A percentile compares a stretch with the other conserved stretches of the same genome.
Conservation (phyloP, 108 stramenopile species). For the Discostella pseudostelligera region DNA sequence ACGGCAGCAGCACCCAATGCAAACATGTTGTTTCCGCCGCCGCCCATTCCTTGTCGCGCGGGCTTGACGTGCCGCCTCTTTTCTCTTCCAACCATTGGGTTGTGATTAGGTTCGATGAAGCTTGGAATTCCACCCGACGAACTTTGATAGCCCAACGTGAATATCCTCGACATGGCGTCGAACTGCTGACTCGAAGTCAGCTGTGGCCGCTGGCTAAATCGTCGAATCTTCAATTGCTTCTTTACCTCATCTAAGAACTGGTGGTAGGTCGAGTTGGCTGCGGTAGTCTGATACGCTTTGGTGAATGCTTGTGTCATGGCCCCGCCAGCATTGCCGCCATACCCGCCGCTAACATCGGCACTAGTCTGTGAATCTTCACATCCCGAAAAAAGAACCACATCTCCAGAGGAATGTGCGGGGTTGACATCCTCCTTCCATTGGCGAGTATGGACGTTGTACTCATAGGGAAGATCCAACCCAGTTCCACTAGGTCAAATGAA, state of each 20-base stretch:
- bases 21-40: slow-evolving; percentile 32
- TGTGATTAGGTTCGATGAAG: slow-evolving; percentile 45
- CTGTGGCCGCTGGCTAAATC: slow-evolving; percentile 45
- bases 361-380: slow-evolving; percentile 82
- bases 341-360: slow-evolving; percentile 73
- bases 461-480: slow-evolving; percentile 77
- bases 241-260: slow-evolving; percentile 42
- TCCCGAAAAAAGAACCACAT: slow-evolving; percentile 78
- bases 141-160: slow-evolving; percentile 37
- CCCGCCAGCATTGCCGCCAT: slow-evolving; percentile 36
- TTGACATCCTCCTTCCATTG: slow-evolving; percentile 42
- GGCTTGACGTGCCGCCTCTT: slow-evolving; percentile 44
- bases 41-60: slow-evolving; percentile 25
- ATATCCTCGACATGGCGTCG: slow-evolving; percentile 42
- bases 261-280: slow-evolving; percentile 39
- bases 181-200: slow-evolving; percentile 48
- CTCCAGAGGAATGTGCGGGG: slow-evolving; percentile 49
- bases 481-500: slow-evolving; percentile 49
- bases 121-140: slow-evolving; percentile 18
- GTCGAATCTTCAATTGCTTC: slow-evolving; percentile 21
- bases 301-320: slow-evolving; percentile 55
- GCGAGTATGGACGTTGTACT: slow-evolving; percentile 36
- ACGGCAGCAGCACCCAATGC: slow-evolving; percentile 29
- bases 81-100: slow-evolving; percentile 35
- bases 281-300: slow-evolving; percentile 27